Evolutionary conservation across 352 stramenopile genomes (phyloP).

Genomic region (Phytophthora sansomeana): DNA sequence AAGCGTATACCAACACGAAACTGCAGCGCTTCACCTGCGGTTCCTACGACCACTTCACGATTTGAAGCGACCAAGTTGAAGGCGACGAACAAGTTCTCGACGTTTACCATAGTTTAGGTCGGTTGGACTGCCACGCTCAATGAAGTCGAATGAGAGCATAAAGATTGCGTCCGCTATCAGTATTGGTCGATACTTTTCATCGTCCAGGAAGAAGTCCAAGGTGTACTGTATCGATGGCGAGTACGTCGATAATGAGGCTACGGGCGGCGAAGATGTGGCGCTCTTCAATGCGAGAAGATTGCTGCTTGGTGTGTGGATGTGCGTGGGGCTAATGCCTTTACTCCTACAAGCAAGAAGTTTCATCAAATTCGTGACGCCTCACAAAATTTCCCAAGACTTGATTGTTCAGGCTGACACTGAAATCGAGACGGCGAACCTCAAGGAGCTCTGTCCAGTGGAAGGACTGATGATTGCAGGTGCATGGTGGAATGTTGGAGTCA

Average conservation of each 20-base stretch:
- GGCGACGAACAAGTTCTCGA: not conserved
- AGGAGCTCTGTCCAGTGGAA: conserved; percentile 11
- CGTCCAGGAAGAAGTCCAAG: not conserved
- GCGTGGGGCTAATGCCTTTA: conserved; percentile 18
- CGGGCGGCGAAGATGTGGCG: not conserved
- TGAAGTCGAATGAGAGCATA: not conserved
- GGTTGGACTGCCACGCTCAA: not conserved
- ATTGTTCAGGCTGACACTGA: not conserved
- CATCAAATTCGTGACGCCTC: conserved; percentile 22
- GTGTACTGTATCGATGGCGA: conserved; percentile 7
- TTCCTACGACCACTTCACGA: not conserved
- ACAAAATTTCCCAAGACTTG: conserved; percentile 25
- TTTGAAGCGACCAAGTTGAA: conserved; percentile 1
- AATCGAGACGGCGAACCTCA: not conserved
- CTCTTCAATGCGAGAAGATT: conserved; percentile 1
- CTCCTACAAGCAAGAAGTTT: conserved; percentile 25
- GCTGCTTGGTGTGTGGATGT: conserved; percentile 19
- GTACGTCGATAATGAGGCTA: not conserved
- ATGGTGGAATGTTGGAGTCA: conserved; percentile 21
- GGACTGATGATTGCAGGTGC: conserved; percentile 13
- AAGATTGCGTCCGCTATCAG: not conserved
- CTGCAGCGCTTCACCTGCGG: not conserved
- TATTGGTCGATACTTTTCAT: conserved; percentile 9
- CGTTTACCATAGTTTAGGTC: not conserved
- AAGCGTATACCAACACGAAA: not conserved